phyloP scores from a whole-genome alignment of 306 rosid genomes.

The Gastrolobium bilobum region DNA sequence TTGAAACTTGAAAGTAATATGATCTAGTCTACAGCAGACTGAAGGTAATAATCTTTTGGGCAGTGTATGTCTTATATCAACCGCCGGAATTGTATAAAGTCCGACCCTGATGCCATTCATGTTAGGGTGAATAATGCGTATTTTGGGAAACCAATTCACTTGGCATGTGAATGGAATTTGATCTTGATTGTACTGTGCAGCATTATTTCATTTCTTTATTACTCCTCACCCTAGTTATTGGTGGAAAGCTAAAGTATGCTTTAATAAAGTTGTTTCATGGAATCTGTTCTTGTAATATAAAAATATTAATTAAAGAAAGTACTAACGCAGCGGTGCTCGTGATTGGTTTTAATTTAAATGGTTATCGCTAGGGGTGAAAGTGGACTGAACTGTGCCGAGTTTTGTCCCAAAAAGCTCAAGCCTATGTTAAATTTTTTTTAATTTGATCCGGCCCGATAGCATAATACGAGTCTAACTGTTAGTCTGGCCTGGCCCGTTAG shows the following conservation, averaged over 20 bases:
- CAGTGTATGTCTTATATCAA: constrained; percentile 2
- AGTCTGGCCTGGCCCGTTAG: too few species aligned
- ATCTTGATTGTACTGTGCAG: constrained; percentile 9
- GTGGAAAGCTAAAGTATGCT: background rate
- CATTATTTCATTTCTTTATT: background rate
- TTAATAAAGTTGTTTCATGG: background rate
- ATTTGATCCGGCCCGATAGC: too few species aligned
- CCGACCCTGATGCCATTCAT: background rate
- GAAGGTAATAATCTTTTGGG: constrained; percentile 28
- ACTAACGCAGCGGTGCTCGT: background rate
- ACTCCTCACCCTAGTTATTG: background rate
- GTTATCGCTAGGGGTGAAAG: background rate
- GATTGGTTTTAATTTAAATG: constrained; percentile 1
- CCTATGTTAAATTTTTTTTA: too few species aligned
- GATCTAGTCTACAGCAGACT: constrained; percentile 1
- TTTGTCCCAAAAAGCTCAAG: too few species aligned
- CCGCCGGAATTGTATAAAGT: background rate
- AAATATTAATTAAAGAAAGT: background rate
- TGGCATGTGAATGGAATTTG: background rate
- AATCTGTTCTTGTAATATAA: background rate
- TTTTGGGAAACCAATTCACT: constrained; percentile 5
- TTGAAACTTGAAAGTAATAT: constrained; percentile 5
- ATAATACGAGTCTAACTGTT: too few species aligned
- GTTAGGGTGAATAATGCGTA: background rate
- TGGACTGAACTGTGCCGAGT: too few species aligned